Percentiles rank a stretch among this genome's conserved stretches.
phyloP scores from a whole-genome alignment of 1,284 basidiomycete genomes.

The Dichomitus squalens region DNA sequence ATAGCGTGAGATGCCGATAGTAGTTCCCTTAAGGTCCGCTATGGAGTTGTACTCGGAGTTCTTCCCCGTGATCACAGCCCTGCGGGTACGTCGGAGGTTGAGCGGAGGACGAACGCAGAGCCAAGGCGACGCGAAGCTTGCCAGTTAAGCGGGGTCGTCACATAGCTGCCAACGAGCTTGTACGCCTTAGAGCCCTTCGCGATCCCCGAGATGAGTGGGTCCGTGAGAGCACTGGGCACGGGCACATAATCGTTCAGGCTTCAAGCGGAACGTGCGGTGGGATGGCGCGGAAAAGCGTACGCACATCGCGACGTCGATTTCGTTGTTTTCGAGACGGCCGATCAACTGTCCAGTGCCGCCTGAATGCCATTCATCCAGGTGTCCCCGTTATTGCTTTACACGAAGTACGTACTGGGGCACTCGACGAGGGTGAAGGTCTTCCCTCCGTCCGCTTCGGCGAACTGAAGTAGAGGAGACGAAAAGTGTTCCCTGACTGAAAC shows the following conservation, averaged over 20 bases:
- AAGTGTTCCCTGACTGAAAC: slow-evolving; percentile 85
- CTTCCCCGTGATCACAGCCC: slow-evolving; percentile 92
- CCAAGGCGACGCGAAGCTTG: slow-evolving; percentile 31
- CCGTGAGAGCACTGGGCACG: slow-evolving; percentile 80
- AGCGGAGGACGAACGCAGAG: neutral
- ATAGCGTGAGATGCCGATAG: slow-evolving; percentile 87
- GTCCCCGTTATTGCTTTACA: too few species aligned
- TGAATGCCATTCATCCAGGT: slow-evolving; percentile 29
- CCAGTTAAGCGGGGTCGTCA: slow-evolving; percentile 88
- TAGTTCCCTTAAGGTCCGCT: slow-evolving; percentile 77
- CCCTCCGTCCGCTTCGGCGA: slow-evolving; percentile 63
- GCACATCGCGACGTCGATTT: slow-evolving; percentile 90
- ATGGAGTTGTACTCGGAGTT: slow-evolving; percentile 74
- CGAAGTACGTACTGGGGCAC: slow-evolving; percentile 75
- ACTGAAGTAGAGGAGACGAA: slow-evolving; percentile 85
- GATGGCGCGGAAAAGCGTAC: slow-evolving; percentile 23
- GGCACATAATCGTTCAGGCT: neutral
- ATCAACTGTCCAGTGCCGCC: slow-evolving; percentile 94
- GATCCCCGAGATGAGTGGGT: slow-evolving; percentile 91
- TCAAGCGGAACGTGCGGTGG: neutral
- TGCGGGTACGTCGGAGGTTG: slow-evolving; percentile 39
- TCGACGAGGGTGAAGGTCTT: slow-evolving; percentile 83
- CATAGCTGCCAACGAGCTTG: slow-evolving; percentile 93
- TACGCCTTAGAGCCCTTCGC: slow-evolving; percentile 87
- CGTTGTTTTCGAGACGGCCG: slow-evolving; percentile 76